Evolutionary conservation across 768 basidiomycete genomes (phyloP).

Genomic region (Pleurotus giganteus): DNA sequence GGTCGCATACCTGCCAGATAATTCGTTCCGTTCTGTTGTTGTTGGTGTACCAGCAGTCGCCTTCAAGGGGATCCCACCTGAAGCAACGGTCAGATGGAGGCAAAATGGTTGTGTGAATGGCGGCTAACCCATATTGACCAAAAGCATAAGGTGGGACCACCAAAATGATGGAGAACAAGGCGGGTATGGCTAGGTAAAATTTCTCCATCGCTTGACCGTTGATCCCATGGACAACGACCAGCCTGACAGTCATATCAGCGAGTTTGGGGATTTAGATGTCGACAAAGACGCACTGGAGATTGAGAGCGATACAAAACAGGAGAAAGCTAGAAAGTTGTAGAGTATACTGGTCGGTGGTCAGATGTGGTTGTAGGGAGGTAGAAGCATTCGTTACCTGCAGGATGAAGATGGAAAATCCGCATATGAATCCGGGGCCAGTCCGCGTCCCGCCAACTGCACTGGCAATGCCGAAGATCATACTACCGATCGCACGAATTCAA

Average conservation of each 20-base stretch:
- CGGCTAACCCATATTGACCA: slow-evolving; percentile 19
- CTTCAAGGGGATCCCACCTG: slow-evolving; percentile 21
- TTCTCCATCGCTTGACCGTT: slow-evolving; percentile 19
- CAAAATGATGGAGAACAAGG: slow-evolving; percentile 10
- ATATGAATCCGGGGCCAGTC: slow-evolving; percentile 13
- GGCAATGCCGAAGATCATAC: slow-evolving; percentile 19
- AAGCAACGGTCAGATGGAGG: neutral
- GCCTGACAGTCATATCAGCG: slow-evolving; percentile 4
- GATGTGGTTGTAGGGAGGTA: neutral
- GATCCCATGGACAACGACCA: slow-evolving; percentile 17
- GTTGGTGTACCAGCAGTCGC: slow-evolving; percentile 21
- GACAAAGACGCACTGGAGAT: slow-evolving; percentile 18
- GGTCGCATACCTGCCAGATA: slow-evolving; percentile 13
- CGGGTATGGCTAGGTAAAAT: slow-evolving; percentile 11
- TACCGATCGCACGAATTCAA: neutral
- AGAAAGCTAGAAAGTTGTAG: slow-evolving; percentile 21
- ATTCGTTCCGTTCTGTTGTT: slow-evolving; percentile 16
- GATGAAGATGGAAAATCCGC: slow-evolving; percentile 19
- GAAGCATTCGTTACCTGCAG: slow-evolving; percentile 14
- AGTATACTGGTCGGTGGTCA: slow-evolving; percentile 11
- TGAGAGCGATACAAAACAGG: slow-evolving; percentile 20
- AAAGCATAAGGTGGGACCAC: slow-evolving; percentile 20
- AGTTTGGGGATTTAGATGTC: neutral
- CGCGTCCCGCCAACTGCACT: slow-evolving; percentile 17
- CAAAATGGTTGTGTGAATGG: neutral